phyloP scores from a whole-genome alignment of 163 green algal genomes.

The Scenedesmus sp. region DNA sequence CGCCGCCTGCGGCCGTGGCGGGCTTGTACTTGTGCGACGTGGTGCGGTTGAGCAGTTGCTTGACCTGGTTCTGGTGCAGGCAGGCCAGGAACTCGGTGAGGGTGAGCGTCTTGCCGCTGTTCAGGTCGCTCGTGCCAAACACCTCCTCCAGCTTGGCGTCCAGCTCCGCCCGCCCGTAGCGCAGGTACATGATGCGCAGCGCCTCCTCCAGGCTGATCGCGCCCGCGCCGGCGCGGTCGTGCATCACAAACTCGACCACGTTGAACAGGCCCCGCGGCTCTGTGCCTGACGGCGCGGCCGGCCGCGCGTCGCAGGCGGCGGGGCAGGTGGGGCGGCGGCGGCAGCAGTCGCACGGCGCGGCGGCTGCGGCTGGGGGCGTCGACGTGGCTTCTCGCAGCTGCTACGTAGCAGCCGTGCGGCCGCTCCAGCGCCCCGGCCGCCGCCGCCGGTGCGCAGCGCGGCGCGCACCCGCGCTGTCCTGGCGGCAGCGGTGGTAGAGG shows the following conservation, averaged over 20 bases:
- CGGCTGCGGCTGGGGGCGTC: no score
- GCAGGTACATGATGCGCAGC: constrained; percentile 93
- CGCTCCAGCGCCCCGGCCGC: no score
- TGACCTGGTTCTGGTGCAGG: constrained; percentile 82
- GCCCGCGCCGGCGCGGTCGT: constrained; percentile 80
- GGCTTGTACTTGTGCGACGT: constrained; percentile 32
- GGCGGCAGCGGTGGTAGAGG: constrained; percentile 84
- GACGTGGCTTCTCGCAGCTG: no score
- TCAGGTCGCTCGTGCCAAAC: constrained; percentile 92
- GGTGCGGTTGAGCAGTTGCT: constrained; percentile 23
- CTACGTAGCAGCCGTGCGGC: no score
- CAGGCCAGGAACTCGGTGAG: constrained; percentile 91
- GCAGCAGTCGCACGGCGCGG: no score
- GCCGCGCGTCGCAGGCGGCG: no score
- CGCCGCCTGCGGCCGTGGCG: no score
- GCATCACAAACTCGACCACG: constrained; percentile 95
- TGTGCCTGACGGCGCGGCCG: constrained; percentile 82
- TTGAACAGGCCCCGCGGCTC: constrained; percentile 94
- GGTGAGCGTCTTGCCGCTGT: constrained; percentile 87
- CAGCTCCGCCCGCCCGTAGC: constrained; percentile 82
- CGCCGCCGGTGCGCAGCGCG: no score
- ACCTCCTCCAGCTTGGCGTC: constrained; percentile 91
- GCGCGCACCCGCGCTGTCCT: constrained; percentile 25
- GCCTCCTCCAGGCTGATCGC: constrained; percentile 89
- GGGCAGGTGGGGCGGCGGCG: not conserved